These are phyloP conservation scores for Citrus inodora DNA, from an alignment of 345 rosid species.

Conservation along the genomic window DNA sequence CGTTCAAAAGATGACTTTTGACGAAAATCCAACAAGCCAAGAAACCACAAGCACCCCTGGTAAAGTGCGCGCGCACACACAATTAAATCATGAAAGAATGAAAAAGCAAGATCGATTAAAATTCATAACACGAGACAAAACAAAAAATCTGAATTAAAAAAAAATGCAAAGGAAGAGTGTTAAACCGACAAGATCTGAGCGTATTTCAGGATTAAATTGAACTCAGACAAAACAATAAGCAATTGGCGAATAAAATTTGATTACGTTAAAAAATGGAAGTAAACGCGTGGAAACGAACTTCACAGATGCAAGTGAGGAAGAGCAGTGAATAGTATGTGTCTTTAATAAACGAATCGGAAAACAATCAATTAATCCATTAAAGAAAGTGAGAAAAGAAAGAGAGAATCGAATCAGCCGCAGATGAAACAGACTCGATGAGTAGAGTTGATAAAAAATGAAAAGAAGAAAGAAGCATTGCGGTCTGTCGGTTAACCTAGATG, in stretches of 20 bases:
- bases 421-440: too few relatives aligned
- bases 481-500: too few relatives aligned
- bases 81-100: neutral
- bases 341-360: too few relatives aligned
- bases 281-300: too few relatives aligned
- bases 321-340: too few relatives aligned
- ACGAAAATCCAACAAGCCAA: neutral
- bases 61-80: neutral
- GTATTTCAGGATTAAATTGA: neutral
- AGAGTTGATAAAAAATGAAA: neutral
- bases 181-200: neutral
- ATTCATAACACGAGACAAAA: neutral
- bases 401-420: too few relatives aligned
- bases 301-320: too few relatives aligned
- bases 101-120: neutral
- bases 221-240: neutral
- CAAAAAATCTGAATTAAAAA: neutral
- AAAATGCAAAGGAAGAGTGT: neutral
- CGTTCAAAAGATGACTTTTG: too few relatives aligned
- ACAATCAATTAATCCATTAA: too few relatives aligned
- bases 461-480: neutral
- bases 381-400: too few relatives aligned
- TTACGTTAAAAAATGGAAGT: too few relatives aligned
- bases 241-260: neutral
- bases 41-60: neutral